Percentiles rank a stretch among this genome's conserved stretches.
These are phyloP conservation scores for Nitzschia sp. DNA, from an alignment of 108 stramenopile genomes.

Conservation along the genomic window DNA sequence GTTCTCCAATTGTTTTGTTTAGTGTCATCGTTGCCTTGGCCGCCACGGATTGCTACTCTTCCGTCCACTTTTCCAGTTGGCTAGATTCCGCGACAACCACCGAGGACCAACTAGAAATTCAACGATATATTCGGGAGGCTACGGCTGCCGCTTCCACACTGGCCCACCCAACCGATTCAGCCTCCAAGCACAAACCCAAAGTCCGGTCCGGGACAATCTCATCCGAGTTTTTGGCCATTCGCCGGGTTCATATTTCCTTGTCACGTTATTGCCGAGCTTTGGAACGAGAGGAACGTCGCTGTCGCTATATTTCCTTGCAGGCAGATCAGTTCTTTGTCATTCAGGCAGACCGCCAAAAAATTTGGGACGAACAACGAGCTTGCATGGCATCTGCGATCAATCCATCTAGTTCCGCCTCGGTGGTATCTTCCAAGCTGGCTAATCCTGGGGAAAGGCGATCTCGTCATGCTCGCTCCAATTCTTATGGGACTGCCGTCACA, in stretches of 20 bases:
- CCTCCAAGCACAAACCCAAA: slow-evolving; percentile 13
- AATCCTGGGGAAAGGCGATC: slow-evolving; percentile 1
- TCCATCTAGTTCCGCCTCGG: slow-evolving; percentile 8
- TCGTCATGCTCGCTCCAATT: slow-evolving; percentile 9
- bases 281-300: slow-evolving; percentile 75
- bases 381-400: background rate
- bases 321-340: slow-evolving; percentile 44
- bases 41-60: slow-evolving; percentile 27
- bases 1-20: slow-evolving; percentile 47
- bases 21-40: slow-evolving; percentile 76
- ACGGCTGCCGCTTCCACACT: slow-evolving; percentile 5
- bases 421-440: background rate
- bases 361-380: slow-evolving; percentile 23
- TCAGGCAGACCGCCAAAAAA: slow-evolving; percentile 42
- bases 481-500: background rate
- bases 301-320: slow-evolving; percentile 73
- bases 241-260: slow-evolving; percentile 68
- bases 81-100: background rate
- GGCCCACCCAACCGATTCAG: slow-evolving; percentile 7
- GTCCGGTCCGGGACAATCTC: slow-evolving; percentile 17
- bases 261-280: slow-evolving; percentile 70
- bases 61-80: slow-evolving; percentile 28
- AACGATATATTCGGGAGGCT: slow-evolving; percentile 25
- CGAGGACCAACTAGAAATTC: slow-evolving; percentile 31
- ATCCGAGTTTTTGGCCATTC: slow-evolving; percentile 50